Evolutionary conservation across 2,329 filamentous ascomycete genomes (phyloP), one percentile per base, ranked within the genome.

Genomic region (Sclerotinia spermophila): DNA sequence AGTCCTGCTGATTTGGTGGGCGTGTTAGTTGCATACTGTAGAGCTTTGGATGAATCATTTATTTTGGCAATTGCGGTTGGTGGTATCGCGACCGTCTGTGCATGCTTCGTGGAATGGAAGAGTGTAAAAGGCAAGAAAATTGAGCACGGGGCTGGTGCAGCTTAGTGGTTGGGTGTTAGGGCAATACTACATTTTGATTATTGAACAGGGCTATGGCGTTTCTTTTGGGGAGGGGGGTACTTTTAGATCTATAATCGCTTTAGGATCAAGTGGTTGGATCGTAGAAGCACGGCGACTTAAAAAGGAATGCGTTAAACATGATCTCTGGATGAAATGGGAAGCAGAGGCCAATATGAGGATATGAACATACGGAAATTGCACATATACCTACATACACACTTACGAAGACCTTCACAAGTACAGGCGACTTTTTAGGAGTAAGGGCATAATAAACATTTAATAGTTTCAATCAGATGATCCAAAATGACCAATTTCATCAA

Each of bases 21-120:
- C 3, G 82, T 84, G 1, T 71, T 85, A 5, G 56, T 73, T 7
- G 83, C 83, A 2, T 86, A 86, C 71, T 77, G 76, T 73, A 62
- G 53, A 19, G 72, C 73, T 27, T 61, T 79, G 30, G 70, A 76
- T 45, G 60, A 77, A 40, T 70, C 75, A 15, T 79, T 75, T 72
- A 56, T 78, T 56, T 72, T 78, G 64, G 65, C 75, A 24, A 78
- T 79, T 75, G 77, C 73, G 30, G 72, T 76, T n/a, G 77, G 77
- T 10, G 74, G 73, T 5, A 74, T 78, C 67, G 75, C 75, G 42
- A 73, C 73, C 10, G 55, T 74, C 24, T 73, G 71, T 72, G 77
- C 77, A 8, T 78, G 73, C 66, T 76, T 75, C 68, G 76, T 78
- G 15, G 77, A 78, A 67, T 78, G 75, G 75, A 78, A 76, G 74